Base-by-base conservation (phyloP, 164 flowering plant genomes). In the Cinnamomum chago region DNA sequence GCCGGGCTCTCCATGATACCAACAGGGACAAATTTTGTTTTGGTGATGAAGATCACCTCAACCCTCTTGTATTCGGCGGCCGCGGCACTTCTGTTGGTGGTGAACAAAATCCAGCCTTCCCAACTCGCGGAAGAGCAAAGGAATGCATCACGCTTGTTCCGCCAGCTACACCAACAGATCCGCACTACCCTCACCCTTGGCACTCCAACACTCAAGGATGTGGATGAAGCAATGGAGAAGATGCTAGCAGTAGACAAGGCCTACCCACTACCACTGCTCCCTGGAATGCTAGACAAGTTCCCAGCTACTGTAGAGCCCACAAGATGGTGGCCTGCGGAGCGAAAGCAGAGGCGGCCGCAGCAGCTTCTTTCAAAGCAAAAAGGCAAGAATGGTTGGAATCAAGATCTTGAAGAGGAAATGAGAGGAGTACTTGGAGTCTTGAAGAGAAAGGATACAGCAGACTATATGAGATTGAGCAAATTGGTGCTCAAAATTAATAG, bases 111-210 rank as follows among this genome's bases (percentile, higher is more conserved):
- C 71, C 97, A 92, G 67, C 97, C 97, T 0, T 90, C 93, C 0
- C 97, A 92, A 64, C 87, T 90, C 0, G 93, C 88, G 3, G 94
- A 92, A 77, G 95, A 92, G 64, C 97, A 92, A 70, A 70, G 93
- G 23, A 88, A 90, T 40, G 92, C 91, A 0, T 69, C 85, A 0
- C 85, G 93, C 73, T 66, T 89, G 78, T 89, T 89, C 80, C 84
- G 83, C 76, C 85, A 86, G 69, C 87, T 92, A 18, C 83, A 82
- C 22, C 5, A 35, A 28, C 78, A 85, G 64, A 85, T 92, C 24
- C 62, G 84, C 69, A 86, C 86, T 1, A 68, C 51, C 0, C 74
- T 90, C 2, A 73, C 85, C 20, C 62, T 83, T 3, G 65, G 70
- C 7, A 20, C 12, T 10, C 88, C 89, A 20, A 60, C 68, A 0